Percentiles rank a stretch among this genome's conserved stretches.
These are phyloP conservation scores for Avena insularis DNA, from an alignment of 176 grass and related monocot genomes.

Conservation along the genomic window DNA sequence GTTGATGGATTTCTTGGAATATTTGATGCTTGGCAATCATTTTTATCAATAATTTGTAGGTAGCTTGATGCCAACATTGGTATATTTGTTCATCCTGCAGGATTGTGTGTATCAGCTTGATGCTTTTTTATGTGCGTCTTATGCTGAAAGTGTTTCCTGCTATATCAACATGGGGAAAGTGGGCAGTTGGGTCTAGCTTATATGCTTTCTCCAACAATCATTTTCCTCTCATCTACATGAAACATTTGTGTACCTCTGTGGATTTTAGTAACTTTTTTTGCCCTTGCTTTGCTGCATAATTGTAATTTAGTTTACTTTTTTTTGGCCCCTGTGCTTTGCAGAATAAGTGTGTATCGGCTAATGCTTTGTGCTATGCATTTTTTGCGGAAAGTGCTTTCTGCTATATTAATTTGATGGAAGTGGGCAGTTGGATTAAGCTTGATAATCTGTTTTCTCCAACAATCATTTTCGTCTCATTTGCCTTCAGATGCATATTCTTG, in stretches of 20 bases:
- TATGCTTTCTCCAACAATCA: constrained; percentile 80
- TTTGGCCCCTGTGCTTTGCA: constrained; percentile 35
- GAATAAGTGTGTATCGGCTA: constrained; percentile 74
- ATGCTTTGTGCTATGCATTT: constrained; percentile 51
- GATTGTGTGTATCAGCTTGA: constrained; percentile 69
- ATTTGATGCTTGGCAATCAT: too few species aligned
- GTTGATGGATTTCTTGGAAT: too few species aligned
- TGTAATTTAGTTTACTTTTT: neutral
- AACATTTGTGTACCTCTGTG: neutral
- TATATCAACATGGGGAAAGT: constrained; percentile 60
- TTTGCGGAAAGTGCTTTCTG: constrained; percentile 74
- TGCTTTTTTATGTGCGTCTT: constrained; percentile 37
- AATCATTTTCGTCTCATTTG: constrained; percentile 80
- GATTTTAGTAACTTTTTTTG: too few species aligned
- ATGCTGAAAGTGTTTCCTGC: constrained; percentile 72
- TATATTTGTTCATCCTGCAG: constrained; percentile 42
- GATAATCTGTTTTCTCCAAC: constrained; percentile 59
- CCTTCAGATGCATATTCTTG: neutral
- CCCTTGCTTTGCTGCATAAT: neutral
- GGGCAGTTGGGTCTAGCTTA: constrained; percentile 80
- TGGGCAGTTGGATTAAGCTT: constrained; percentile 78
- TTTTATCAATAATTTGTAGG: neutral
- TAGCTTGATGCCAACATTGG: too few species aligned
- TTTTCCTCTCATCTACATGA: constrained; percentile 51
- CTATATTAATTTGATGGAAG: constrained; percentile 58